A percentile compares a stretch with the other conserved stretches of the same genome.
These are phyloP conservation scores for Ogataea saltuana DNA, from an alignment of 805 yeast genomes.

Conservation along the genomic window DNA sequence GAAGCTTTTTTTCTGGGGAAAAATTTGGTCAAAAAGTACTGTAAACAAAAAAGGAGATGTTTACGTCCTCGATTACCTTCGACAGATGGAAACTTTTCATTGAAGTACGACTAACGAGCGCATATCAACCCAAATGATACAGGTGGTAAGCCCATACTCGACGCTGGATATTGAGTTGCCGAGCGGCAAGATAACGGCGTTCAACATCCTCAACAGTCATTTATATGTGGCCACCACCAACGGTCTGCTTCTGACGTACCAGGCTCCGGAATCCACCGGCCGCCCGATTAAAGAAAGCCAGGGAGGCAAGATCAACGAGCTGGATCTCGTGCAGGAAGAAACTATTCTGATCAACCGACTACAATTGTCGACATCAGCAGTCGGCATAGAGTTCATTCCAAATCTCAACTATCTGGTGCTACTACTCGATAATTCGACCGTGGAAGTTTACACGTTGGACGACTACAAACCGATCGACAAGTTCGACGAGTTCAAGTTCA, in stretches of 20 bases:
- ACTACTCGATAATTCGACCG: slow-evolving; percentile 32
- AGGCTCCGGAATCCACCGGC: slow-evolving; percentile 16
- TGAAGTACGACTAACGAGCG: not conserved
- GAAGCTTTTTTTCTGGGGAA: not conserved
- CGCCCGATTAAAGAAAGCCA: slow-evolving; percentile 1
- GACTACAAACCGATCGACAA: slow-evolving; percentile 33
- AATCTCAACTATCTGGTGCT: slow-evolving; percentile 35
- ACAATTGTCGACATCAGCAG: slow-evolving; percentile 25
- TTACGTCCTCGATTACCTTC: too few relatives aligned
- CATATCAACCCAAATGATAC: slow-evolving; percentile 16
- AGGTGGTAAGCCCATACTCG: slow-evolving; percentile 21
- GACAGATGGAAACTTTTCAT: too few relatives aligned
- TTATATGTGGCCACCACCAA: slow-evolving; percentile 26
- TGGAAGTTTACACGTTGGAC: slow-evolving; percentile 34
- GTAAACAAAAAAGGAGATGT: too few relatives aligned
- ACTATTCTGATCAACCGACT: slow-evolving; percentile 19
- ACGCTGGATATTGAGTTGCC: slow-evolving; percentile 15
- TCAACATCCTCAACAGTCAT: slow-evolving; percentile 20
- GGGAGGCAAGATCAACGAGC: slow-evolving; percentile 1
- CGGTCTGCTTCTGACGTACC: slow-evolving; percentile 24
- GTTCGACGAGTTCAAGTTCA: slow-evolving; percentile 37
- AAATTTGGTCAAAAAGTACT: too few relatives aligned
- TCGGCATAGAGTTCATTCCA: slow-evolving; percentile 35
- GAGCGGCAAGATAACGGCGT: slow-evolving; percentile 20
- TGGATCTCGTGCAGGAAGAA: slow-evolving; percentile 18